Percentiles rank a stretch among this genome's conserved stretches.
Evolutionary conservation across 345 rosid species (phyloP).

Genomic region (Linum lewisii): DNA sequence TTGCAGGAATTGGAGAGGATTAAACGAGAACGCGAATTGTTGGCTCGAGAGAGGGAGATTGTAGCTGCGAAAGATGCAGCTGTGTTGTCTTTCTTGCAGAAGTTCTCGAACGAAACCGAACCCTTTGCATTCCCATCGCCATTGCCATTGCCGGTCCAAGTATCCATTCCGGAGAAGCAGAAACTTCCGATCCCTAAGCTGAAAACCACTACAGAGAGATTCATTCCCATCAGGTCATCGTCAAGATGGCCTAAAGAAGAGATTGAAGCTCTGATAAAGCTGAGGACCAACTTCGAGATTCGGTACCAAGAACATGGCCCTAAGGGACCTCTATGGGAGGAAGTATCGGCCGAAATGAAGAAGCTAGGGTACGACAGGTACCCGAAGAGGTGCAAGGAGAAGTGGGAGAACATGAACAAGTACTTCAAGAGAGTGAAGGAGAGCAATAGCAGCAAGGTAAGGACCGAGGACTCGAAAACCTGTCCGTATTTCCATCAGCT

Average conservation of each 20-base stretch:
- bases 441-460: slow-evolving; percentile 24
- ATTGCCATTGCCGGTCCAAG: slow-evolving; percentile 5
- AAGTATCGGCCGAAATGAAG: slow-evolving; percentile 22
- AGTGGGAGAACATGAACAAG: slow-evolving; percentile 33
- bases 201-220: slow-evolving; percentile 7
- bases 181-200: not conserved
- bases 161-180: not conserved
- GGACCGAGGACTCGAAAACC: slow-evolving; percentile 22
- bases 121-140: slow-evolving; percentile 10
- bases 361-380: slow-evolving; percentile 20
- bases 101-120: slow-evolving; percentile 19
- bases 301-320: slow-evolving; percentile 21
- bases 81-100: slow-evolving; percentile 21
- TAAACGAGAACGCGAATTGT: slow-evolving; percentile 19
- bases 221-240: slow-evolving; percentile 12
- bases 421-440: slow-evolving; percentile 31
- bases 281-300: slow-evolving; percentile 18
- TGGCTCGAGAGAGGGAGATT: slow-evolving; percentile 20
- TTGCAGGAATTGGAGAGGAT: slow-evolving; percentile 25
- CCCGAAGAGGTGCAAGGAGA: slow-evolving; percentile 29
- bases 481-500: slow-evolving; percentile 33
- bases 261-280: slow-evolving; percentile 22
- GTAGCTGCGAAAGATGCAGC: slow-evolving; percentile 31
- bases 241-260: slow-evolving; percentile 30
- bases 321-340: slow-evolving; percentile 26